Conservation (phyloP, 2,329 filamentous ascomycete genomes). For the Cyphellophora attinorum region DNA sequence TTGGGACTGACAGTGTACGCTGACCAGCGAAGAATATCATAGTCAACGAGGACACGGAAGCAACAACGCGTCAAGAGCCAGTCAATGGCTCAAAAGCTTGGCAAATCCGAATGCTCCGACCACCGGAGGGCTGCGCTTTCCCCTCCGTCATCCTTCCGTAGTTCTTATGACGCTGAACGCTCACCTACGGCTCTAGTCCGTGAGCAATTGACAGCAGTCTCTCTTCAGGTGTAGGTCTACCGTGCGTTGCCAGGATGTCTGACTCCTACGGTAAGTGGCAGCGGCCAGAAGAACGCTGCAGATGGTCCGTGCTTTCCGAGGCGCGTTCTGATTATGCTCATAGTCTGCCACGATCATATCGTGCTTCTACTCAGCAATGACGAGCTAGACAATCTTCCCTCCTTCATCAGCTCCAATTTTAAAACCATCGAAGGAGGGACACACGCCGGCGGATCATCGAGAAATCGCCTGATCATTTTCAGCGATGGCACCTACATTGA, state of each 20-base stretch:
- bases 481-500: constrained; percentile 20
- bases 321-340: neutral
- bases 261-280: neutral
- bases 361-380: constrained; percentile 15
- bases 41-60: too few relatives aligned
- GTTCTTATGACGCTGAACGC: too few relatives aligned
- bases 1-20: too few relatives aligned
- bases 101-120: too few relatives aligned
- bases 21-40: too few relatives aligned
- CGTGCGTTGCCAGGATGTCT: neutral
- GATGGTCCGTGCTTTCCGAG: too few relatives aligned
- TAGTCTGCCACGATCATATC: constrained; percentile 16
- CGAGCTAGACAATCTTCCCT: constrained; percentile 16
- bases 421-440: constrained; percentile 18
- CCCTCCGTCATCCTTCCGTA: too few relatives aligned
- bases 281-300: too few relatives aligned
- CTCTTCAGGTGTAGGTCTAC: neutral
- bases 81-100: too few relatives aligned
- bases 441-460: constrained; percentile 15
- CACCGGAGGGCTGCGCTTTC: too few relatives aligned
- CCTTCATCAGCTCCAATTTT: constrained; percentile 19
- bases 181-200: too few relatives aligned
- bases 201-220: neutral
- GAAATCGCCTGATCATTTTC: constrained; percentile 20
- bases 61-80: too few relatives aligned